Evolutionary conservation across 192 early-diverging fungal species (phyloP), one percentile per base, ranked within the genome.

Genomic region (Funneliformis geosporum): DNA sequence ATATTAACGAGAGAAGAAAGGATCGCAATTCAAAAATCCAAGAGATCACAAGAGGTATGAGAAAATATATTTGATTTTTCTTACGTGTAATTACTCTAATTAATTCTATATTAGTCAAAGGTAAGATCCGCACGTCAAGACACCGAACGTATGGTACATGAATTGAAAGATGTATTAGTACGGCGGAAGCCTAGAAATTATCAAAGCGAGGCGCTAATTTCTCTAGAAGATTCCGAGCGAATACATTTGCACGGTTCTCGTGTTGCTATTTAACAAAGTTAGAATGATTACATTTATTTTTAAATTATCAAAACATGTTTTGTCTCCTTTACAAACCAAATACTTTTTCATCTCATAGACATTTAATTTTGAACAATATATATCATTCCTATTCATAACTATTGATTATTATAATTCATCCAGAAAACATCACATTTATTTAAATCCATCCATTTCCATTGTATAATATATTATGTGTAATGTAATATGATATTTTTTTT

Each of bases 111-210:
- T 39, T 78, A 86, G 85, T 66, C 81, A 5, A 75, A 76, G 28
- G 81, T 70, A 46, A 83, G 72, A 44, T 39, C 71, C 8, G 59
- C 69, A 8, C 73, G 79, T 65, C 16, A 78, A 12, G 84, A 90
- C 39, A 82, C 82, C 16, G 80, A 87, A 60, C 86, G 84, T 55
- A 89, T 90, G 88, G 87, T 90, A 0, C 83, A 86, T 73, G 89
- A 90, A 69, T 72, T 90, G 25, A 90, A 90, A 59, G 85, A 84
- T 82, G 89, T 90, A 23, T 74, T 90, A 28, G 83, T 72, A 61
- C 80, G 84, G 65, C 81, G 89, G 25, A 83, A 80, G 27, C 80
- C 66, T 6, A 39, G 16, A 16, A 8, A 39, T 42, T 68, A 21
- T 33, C 38, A 68, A 21, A 39, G 38, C 21, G 66, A 68, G 5